A percentile compares a stretch with the other conserved stretches of the same genome.
phyloP scores from a whole-genome alignment of 1,139 yeast genomes.

The Saccharomycopsis hybrid region DNA sequence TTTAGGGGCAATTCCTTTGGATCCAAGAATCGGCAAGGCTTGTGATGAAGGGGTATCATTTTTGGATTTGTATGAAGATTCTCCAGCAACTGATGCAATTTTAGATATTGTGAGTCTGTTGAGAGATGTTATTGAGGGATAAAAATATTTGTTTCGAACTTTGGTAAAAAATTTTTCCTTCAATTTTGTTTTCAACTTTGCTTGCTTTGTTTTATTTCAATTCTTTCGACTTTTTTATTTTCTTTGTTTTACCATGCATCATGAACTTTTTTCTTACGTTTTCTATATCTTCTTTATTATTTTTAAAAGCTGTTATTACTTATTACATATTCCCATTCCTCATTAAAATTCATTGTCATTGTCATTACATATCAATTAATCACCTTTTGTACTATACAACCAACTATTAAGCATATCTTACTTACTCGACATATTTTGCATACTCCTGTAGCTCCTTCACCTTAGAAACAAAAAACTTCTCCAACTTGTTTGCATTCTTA shows the following conservation, averaged over 20 bases:
- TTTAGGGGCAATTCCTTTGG: slow-evolving; percentile 89
- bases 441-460: slow-evolving; percentile 65
- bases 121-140: slow-evolving; percentile 26
- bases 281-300: too few relatives aligned
- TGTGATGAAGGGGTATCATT: slow-evolving; percentile 90
- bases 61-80: slow-evolving; percentile 76
- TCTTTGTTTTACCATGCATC: too few relatives aligned
- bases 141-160: background rate
- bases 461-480: slow-evolving; percentile 76
- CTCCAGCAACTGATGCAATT: slow-evolving; percentile 89
- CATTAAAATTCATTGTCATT: too few relatives aligned
- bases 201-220: too few relatives aligned
- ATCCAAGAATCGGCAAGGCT: slow-evolving; percentile 85
- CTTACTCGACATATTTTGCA: slow-evolving; percentile 41
- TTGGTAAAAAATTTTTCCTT: background rate
- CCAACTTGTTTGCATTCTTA: slow-evolving; percentile 87
- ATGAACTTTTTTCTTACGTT: too few relatives aligned
- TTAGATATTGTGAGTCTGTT: slow-evolving; percentile 66
- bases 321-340: too few relatives aligned
- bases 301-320: too few relatives aligned
- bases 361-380: too few relatives aligned
- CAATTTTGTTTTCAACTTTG: too few relatives aligned
- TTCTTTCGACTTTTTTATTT: too few relatives aligned
- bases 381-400: too few relatives aligned
- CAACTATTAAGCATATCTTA: background rate